A percentile compares a stretch with the other conserved stretches of the same genome.
phyloP scores from a whole-genome alignment of 306 rosid species.

The Glycine soja region DNA sequence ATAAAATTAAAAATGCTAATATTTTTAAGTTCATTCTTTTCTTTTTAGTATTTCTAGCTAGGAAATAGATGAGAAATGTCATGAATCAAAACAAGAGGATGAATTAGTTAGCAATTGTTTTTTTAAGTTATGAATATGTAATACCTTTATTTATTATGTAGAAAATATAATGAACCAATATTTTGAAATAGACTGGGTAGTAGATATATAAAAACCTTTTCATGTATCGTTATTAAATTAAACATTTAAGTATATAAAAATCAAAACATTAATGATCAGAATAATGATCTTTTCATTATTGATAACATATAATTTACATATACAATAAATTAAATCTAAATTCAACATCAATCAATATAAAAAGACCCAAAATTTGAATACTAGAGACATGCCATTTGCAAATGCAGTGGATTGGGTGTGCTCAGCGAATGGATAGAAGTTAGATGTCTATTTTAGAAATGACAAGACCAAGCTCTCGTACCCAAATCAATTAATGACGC shows the following conservation, averaged over 20 bases:
- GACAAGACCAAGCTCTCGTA: neutral
- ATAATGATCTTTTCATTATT: neutral
- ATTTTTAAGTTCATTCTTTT: neutral
- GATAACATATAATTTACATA: neutral
- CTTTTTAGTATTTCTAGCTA: neutral
- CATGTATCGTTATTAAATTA: neutral
- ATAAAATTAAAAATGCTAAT: neutral
- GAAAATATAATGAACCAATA: neutral
- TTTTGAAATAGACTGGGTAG: neutral
- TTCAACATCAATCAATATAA: neutral
- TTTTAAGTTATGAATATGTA: too few species aligned
- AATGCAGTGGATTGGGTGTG: slow-evolving; percentile 7
- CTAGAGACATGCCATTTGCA: slow-evolving; percentile 28
- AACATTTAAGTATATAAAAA: neutral
- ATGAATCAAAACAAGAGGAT: neutral
- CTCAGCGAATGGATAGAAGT: neutral
- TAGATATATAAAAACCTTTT: neutral
- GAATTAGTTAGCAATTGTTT: neutral
- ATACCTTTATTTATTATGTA: too few species aligned
- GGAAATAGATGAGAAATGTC: neutral
- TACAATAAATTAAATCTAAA: neutral
- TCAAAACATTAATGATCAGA: neutral
- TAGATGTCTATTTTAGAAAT: slow-evolving; percentile 12
- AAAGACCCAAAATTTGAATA: neutral
- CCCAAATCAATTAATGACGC: slow-evolving; percentile 9